phyloP scores from a whole-genome alignment of 1,284 basidiomycete species.

The Albatrellus sp. region DNA sequence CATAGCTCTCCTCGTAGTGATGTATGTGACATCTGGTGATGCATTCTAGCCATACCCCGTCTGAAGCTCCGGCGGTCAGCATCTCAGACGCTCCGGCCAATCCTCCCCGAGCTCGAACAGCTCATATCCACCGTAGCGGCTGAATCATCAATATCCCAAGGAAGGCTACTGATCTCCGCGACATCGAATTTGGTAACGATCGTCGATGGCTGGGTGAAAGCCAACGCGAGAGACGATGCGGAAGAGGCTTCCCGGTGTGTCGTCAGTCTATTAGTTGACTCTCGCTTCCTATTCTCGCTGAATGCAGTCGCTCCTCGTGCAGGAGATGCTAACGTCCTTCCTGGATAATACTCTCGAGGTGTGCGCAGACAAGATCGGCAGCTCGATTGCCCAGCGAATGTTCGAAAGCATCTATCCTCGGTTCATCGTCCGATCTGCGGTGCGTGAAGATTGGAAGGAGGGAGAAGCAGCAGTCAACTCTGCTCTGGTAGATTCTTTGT shows the following conservation, averaged over 20 bases:
- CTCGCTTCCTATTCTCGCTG: neutral
- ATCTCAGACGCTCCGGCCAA: constrained; percentile 20
- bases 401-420: constrained; percentile 37
- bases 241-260: constrained; percentile 14
- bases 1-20: too few species aligned
- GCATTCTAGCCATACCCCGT: constrained; percentile 34
- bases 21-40: neutral
- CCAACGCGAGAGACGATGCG: constrained; percentile 1
- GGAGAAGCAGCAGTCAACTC: constrained; percentile 24
- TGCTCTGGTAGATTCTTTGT: constrained; percentile 23
- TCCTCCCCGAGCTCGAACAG: constrained; percentile 8
- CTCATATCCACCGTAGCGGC: constrained; percentile 3
- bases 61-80: constrained; percentile 30
- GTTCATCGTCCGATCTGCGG: constrained; percentile 21
- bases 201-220: constrained; percentile 5
- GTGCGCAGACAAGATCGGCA: constrained; percentile 27
- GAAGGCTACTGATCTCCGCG: constrained; percentile 5
- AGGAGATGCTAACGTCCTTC: constrained; percentile 30
- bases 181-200: constrained; percentile 6
- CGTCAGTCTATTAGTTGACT: constrained; percentile 4
- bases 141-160: constrained; percentile 2
- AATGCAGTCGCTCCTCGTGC: neutral
- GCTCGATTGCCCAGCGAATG: constrained; percentile 31
- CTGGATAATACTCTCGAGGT: constrained; percentile 27
- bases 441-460: constrained; percentile 23